Evolutionary conservation across 108 stramenopile species (phyloP), one percentile per base, ranked within the genome.

Genomic region (Bacterosira constricta): DNA sequence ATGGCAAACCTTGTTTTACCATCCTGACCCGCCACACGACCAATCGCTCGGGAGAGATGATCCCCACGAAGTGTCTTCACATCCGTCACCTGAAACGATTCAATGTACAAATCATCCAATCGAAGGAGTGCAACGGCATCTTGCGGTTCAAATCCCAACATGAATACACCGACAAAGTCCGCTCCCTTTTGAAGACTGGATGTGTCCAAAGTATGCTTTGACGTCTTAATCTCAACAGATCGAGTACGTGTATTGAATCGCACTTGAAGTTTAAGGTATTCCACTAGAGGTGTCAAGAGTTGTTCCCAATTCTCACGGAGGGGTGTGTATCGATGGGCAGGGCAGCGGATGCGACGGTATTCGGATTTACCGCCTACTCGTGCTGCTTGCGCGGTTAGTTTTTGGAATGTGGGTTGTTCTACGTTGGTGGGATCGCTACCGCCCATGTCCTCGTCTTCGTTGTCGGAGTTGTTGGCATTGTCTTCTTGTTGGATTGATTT

Each of bases 1-100:
- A 99, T 98, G n/a, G 99, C 99, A 81, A 92, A 95, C 45, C 95
- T 72, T 6, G 99, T 99, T 73, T 99, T 99, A 36, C 99, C 99
- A 71, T 96, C 97, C 77, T 98, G 96, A 51, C 99, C 99, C 2
- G 98, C 99, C 46, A 99, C 81, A 49, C 99, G 95, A 25, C 99
- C 99, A 64, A 99, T 93, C 15, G 99, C 99, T 62, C 99, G 97
- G 1, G 87, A 90, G 36, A 98, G 73, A 63, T 99, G 99, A 79
- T 99, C 99, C 18, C 99, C 99, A 27, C 84, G 83, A 31, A 99
- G 84, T 45, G 93, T 77, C 73, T 98, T 98, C 18, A 99, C 99
- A 57, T 99, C 99, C 9, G 94, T 96, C 18, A 99, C 97, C 67
- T 98, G 87, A 66, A 99, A 99, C 11, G 90, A 92, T 75, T 99